phyloP scores from a whole-genome alignment of 306 rosid species.

The Delonix regia region DNA sequence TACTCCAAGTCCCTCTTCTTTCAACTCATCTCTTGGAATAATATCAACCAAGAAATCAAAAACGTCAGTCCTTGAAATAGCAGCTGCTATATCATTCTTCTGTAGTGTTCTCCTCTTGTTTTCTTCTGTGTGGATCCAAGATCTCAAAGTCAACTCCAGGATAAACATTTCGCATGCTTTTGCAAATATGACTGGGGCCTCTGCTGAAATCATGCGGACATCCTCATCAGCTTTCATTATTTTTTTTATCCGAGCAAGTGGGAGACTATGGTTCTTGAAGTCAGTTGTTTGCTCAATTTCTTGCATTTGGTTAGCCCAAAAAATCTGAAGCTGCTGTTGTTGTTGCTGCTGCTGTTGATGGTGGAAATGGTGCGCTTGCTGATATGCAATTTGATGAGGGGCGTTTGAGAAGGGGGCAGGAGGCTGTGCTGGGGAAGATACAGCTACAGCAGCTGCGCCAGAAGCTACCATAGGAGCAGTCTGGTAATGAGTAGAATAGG shows the following conservation, averaged over 20 bases:
- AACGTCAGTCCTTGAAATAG: slow-evolving; percentile 72
- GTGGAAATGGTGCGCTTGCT: slow-evolving; percentile 78
- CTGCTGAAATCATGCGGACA: slow-evolving; percentile 81
- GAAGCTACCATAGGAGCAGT: slow-evolving; percentile 69
- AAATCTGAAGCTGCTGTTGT: slow-evolving; percentile 73
- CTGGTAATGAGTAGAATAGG: slow-evolving; percentile 66
- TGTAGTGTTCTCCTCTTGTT: slow-evolving; percentile 84
- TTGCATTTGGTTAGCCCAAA: slow-evolving; percentile 85
- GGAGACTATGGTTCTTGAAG: slow-evolving; percentile 74
- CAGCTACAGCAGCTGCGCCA: slow-evolving; percentile 55
- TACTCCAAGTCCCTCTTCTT: slow-evolving; percentile 80
- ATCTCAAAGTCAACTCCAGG: slow-evolving; percentile 79
- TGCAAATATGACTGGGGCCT: slow-evolving; percentile 81
- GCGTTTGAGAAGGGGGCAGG: slow-evolving; percentile 59
- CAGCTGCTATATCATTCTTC: slow-evolving; percentile 81
- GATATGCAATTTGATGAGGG: slow-evolving; percentile 67
- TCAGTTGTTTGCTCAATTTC: slow-evolving; percentile 67
- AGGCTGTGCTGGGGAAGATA: slow-evolving; percentile 63
- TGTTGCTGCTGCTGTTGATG: slow-evolving; percentile 76
- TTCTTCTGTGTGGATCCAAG: slow-evolving; percentile 84
- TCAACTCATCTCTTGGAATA: slow-evolving; percentile 82
- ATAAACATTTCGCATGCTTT: slow-evolving; percentile 86
- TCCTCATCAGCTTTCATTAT: slow-evolving; percentile 95
- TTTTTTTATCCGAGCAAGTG: slow-evolving; percentile 73
- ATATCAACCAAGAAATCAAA: slow-evolving; percentile 84